Base-by-base conservation (phyloP, 1,284 basidiomycete genomes). In the Pyrrhoderma noxium region DNA sequence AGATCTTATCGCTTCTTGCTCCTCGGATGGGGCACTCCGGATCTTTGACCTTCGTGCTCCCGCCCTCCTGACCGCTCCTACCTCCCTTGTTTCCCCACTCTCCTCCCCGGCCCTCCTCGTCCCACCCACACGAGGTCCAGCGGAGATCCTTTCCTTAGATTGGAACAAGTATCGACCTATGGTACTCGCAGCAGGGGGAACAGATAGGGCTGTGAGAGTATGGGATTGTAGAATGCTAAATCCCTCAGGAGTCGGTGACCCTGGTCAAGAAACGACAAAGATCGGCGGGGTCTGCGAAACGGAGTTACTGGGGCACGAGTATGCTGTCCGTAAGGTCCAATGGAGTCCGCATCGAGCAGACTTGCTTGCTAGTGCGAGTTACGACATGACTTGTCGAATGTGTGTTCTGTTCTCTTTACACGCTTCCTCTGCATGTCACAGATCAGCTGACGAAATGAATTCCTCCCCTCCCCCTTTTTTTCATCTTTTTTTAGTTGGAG, bases 331-430 rank as follows among this genome's bases (percentile, higher is more conserved):
- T 45, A 89, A 87, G 64, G 74, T 90, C 3, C 85, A 89, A 58
- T 90, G 86, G 86, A 82, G 81, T 61, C 59, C 85, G 18, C 82
- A 85, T 64, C 70, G 76, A n/a, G 69, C 85, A 1, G 84, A 91
- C 59, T 61, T 93, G 8, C 68, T 98, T 21, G 88, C 89, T 0
- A 88, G 80, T 47, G 89, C 87, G 18, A 86, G 88, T 57, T 99
- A 98, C 67, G 95, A 99, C 65, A 99, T 98, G 95, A 92, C 91
- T 1, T 93, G 89, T 65, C 74, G 91, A 66, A 74, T 94, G 80
- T 97, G 73, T 68, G 86, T 77, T 22, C 22, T 43, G 45, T 54
- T 45, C 49, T 44, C 25, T 51, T 47, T 49, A 16, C 45, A 47
- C 37, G 21, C n/a, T 41, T 47, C 13, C 13, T 22, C n/a, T 7